Base-by-base conservation (phyloP, 805 yeast genomes). In the Grigorovia humatica region DNA sequence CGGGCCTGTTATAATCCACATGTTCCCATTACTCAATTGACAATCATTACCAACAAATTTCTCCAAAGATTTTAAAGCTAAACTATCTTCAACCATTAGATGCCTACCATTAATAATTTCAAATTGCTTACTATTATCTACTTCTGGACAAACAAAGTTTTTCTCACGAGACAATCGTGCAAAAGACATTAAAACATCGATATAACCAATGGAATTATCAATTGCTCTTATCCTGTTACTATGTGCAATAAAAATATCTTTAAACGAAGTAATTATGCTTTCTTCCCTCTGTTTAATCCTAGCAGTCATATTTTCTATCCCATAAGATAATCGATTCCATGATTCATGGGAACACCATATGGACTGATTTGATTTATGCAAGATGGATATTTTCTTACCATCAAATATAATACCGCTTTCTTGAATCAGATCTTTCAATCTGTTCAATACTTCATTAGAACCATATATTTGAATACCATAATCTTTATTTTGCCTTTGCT, bases 1-100 rank as follows among this genome's bases (percentile, higher is more conserved):
- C 0, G 96, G 96, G 0, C 96, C 96, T 0, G 95, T 84, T n/a
- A 88, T 79, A 17, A 88, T 73, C 72, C 86, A 76, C 1, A 77
- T 61, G 5, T 67, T 56, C 44, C 66, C 55, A 8, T 57, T 51
- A 2, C 53, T 44, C 35, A 69, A 41, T 4, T 44, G n/a, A 53
- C 71, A 67, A 49, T 66, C 68, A 54, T 70, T 70, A 11, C 59
- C 54, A 5, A 62, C 61, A 53, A 70, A 70, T 9, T 54, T 56
- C 48, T 62, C 66, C 35, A 65, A 55, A 1, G 82, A 78, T 23
- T 70, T 68, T 1, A 70, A 64, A 46, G 70, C 74, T 51, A 86
- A 69, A 1, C 88, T 87, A 38, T 81, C 78, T 61, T 91, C 97
- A 2, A 91, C 98, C 15, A 88, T 89, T 13, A 87, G 62, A 65